Conservation (phyloP, 345 rosid genomes). For the Fremontodendron californicum region DNA sequence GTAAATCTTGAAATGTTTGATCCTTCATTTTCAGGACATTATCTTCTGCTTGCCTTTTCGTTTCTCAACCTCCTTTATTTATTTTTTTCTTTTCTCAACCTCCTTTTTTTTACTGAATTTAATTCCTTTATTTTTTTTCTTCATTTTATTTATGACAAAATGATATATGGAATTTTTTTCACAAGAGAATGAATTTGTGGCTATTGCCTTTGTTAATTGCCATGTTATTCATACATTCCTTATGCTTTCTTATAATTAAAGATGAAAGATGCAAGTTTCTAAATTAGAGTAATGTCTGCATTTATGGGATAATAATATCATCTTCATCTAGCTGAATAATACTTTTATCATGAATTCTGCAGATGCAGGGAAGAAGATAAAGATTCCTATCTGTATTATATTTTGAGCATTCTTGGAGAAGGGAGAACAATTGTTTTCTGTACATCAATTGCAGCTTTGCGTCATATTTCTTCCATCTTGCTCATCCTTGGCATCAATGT, state of each 20-base stretch:
- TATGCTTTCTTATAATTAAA: background rate
- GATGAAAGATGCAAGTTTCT: background rate
- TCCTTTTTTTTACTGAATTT: too few species aligned
- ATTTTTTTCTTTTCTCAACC: too few species aligned
- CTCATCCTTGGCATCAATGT: conserved; percentile 70
- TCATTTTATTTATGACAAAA: too few species aligned
- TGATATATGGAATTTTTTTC: background rate
- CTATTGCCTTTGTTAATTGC: background rate
- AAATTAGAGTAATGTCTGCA: background rate
- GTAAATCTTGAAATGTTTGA: background rate
- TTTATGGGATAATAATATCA: conserved; percentile 4
- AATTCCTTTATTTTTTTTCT: too few species aligned
- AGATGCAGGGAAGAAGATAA: conserved; percentile 93
- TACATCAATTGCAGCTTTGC: conserved; percentile 91
- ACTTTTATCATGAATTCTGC: conserved; percentile 24
- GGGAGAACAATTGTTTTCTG: conserved; percentile 94
- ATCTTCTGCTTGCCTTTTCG: background rate
- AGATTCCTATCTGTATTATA: conserved; percentile 79
- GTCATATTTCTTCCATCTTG: conserved; percentile 71
- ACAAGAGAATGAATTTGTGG: background rate
- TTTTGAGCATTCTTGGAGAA: conserved; percentile 87
- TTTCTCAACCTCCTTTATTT: background rate
- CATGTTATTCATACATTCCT: background rate
- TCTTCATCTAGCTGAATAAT: conserved; percentile 2
- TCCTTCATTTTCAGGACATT: background rate